phyloP scores from a whole-genome alignment of 148 eudicot genomes.

The Vaccinium macrocarpon region DNA sequence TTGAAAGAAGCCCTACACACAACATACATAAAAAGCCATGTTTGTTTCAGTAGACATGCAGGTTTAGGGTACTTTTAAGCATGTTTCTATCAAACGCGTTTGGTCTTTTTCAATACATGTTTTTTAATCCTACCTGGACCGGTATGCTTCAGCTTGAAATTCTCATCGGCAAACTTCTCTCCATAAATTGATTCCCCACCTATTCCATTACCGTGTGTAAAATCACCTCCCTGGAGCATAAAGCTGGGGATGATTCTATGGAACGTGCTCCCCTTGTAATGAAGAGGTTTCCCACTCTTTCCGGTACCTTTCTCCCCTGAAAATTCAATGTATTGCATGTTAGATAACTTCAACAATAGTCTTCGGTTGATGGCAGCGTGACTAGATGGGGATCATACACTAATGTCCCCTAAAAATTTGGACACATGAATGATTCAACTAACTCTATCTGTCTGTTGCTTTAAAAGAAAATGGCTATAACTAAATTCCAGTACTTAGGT shows the following conservation, averaged over 20 bases:
- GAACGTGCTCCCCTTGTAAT: conserved; percentile 89
- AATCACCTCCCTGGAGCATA: conserved; percentile 98
- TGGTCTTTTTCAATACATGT: not conserved
- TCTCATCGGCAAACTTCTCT: conserved; percentile 92
- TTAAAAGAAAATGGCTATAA: not conserved
- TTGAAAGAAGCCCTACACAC: conserved; percentile 72
- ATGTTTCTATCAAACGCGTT: not conserved
- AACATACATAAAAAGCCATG: not conserved
- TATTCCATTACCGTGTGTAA: conserved; percentile 87
- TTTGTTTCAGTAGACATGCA: not conserved
- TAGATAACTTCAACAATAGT: not conserved
- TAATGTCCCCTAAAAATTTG: not conserved
- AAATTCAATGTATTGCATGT: not conserved
- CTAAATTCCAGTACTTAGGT: not conserved
- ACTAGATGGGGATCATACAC: not conserved
- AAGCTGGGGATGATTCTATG: conserved; percentile 96
- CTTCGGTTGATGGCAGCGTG: not conserved
- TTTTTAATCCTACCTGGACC: conserved; percentile 64
- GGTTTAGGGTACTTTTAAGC: too few relatives aligned
- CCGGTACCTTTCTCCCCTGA: conserved; percentile 93
- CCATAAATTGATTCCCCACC: conserved; percentile 99
- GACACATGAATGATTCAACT: not conserved
- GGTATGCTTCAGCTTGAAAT: conserved; percentile 96
- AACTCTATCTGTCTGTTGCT: not conserved
- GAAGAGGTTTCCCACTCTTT: conserved; percentile 86